Evolutionary conservation across 768 basidiomycete genomes (phyloP).

Genomic region (Coprinopsis sp.): DNA sequence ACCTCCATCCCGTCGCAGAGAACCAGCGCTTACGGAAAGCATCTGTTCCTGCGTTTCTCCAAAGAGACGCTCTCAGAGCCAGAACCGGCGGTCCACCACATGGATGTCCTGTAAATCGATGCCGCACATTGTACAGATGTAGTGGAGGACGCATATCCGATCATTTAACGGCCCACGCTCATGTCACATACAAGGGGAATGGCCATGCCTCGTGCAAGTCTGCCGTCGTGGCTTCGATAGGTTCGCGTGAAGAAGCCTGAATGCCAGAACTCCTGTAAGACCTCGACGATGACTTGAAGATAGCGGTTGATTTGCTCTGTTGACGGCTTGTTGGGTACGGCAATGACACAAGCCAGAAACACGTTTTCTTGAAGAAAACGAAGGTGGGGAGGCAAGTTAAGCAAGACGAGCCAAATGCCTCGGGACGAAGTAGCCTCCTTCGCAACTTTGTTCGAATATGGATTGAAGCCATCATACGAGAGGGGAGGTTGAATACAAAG

Average conservation of each 20-base stretch:
- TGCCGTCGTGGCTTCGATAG: constrained; percentile 12
- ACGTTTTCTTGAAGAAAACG: constrained; percentile 21
- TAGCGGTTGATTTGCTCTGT: constrained; percentile 28
- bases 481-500: constrained; percentile 20
- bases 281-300: constrained; percentile 28
- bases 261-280: constrained; percentile 26
- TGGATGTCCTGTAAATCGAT: constrained; percentile 8
- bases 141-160: constrained; percentile 19
- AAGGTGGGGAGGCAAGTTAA: constrained; percentile 32
- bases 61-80: constrained; percentile 10
- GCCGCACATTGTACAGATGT: constrained; percentile 20
- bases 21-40: constrained; percentile 1
- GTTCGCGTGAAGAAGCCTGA: constrained; percentile 23
- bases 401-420: constrained; percentile 23
- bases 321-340: constrained; percentile 19
- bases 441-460: constrained; percentile 22
- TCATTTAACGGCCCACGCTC: constrained; percentile 25
- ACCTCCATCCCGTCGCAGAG: constrained; percentile 18
- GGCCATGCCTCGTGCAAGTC: constrained; percentile 18
- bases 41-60: constrained; percentile 5
- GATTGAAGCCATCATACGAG: constrained; percentile 26
- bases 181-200: constrained; percentile 31
- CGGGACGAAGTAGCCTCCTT: constrained; percentile 19
- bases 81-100: background rate
- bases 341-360: constrained; percentile 20